Evolutionary conservation across 1,284 basidiomycete genomes (phyloP), one percentile per base, ranked within the genome.

Genomic region (Anthracocystis panici-leucophaei): DNA sequence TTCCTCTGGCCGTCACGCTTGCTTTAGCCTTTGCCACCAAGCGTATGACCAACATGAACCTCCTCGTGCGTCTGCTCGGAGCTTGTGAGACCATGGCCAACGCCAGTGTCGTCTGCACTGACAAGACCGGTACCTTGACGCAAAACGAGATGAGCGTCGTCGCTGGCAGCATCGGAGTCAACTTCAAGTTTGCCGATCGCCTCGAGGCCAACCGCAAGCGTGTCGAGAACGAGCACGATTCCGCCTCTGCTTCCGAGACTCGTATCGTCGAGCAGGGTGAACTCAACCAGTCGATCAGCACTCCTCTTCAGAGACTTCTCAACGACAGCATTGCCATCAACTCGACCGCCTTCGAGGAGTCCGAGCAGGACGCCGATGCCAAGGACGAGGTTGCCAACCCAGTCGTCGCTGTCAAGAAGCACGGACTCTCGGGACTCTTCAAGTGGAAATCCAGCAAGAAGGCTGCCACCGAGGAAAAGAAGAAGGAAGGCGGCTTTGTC

Each of bases 71-170:
- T 74, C 92, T 98, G 3, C 90, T 99, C 38, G 93, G 94, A 14
- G 94, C 94, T 27, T 99, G 96, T 86, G 96, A 98, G 88, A 98
- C 94, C 8, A 99, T 98, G 95, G 96, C 93, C 35, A 97, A 98
- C 84, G 93, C 95, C 14, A 96, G 92, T 23, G 95, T 97, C 70
- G 90, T 97, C 29, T 97, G 95, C 87, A 97, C 95, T 21, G 94
- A 97, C 88, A 97, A 97, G 88, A 96, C 95, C 1, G 83, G 88
- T 69, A 89, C 94, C 8, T 90, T 87, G 31, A 98, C 96, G 0
- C 92, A 94, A 84, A 98, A 98, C 87, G 88, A 88, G 81, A 99
- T 99, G 96, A 90, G 91, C 18, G 92, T 99, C 79, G 96, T 99
- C 55, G 95, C 96, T 16, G 96, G 96, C 41, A 94, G 94, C 29